Conservation (phyloP, 345 rosid species). For the Boechera divaricarpa region DNA sequence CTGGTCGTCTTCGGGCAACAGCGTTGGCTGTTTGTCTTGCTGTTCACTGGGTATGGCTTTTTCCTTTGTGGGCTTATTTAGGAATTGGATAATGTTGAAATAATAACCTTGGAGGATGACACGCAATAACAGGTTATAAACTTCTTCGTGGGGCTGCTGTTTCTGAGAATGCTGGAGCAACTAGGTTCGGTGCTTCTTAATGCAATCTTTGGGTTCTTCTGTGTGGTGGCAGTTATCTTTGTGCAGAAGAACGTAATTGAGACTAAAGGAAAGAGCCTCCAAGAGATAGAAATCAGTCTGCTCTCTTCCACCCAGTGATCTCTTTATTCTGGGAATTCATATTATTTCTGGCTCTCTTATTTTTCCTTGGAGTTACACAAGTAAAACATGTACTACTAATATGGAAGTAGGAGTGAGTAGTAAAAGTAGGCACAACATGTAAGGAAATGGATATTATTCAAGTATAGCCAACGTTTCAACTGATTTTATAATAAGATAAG, state of each 20-base stretch:
- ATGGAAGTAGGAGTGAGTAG: slow-evolving; percentile 33
- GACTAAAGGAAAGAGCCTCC: slow-evolving; percentile 91
- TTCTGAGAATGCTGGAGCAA: slow-evolving; percentile 80
- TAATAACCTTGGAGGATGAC: slow-evolving; percentile 8
- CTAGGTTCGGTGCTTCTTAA: slow-evolving; percentile 71
- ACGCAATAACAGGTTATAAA: slow-evolving; percentile 69
- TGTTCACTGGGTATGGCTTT: slow-evolving; percentile 83
- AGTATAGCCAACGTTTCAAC: slow-evolving; percentile 15
- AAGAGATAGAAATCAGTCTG: slow-evolving; percentile 72
- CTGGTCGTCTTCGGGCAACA: slow-evolving; percentile 83
- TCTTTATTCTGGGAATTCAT: background rate
- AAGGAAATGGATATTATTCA: slow-evolving; percentile 30
- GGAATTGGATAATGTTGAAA: slow-evolving; percentile 6
- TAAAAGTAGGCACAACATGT: slow-evolving; percentile 26
- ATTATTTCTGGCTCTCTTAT: slow-evolving; percentile 15
- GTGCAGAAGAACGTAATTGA: slow-evolving; percentile 80
- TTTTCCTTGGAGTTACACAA: background rate
- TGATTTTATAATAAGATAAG: slow-evolving; percentile 25
- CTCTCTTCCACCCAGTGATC: slow-evolving; percentile 36
- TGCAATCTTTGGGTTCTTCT: slow-evolving; percentile 71
- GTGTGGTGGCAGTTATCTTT: slow-evolving; percentile 69
- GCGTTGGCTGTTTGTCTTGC: slow-evolving; percentile 92
- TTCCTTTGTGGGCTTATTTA: background rate
- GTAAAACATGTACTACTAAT: slow-evolving; percentile 20
- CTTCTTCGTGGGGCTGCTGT: slow-evolving; percentile 87